A percentile compares a stretch with the other conserved stretches of the same genome.
phyloP scores from a whole-genome alignment of 106 monocot species.

The Dioscorea alata region DNA sequence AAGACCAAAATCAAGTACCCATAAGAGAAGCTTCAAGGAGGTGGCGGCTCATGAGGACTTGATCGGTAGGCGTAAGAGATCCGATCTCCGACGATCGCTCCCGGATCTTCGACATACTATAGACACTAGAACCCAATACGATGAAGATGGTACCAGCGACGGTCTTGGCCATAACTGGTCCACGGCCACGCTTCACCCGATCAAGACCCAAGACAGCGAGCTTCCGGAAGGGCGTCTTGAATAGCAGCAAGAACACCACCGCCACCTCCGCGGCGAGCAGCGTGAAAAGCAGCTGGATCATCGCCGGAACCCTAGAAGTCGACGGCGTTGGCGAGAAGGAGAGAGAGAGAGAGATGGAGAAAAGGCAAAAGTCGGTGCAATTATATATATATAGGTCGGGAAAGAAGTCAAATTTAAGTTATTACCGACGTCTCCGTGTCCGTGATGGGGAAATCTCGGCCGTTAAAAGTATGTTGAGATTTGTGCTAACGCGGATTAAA shows the following conservation, averaged over 20 bases:
- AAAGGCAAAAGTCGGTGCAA: too few species aligned
- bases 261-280: constrained; percentile 50
- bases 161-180: constrained; percentile 54
- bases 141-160: constrained; percentile 42
- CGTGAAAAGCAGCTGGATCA: constrained; percentile 66
- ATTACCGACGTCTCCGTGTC: too few species aligned
- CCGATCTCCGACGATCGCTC: constrained; percentile 34
- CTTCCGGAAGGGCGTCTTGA: constrained; percentile 47
- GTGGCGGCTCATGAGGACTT: constrained; percentile 77
- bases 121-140: constrained; percentile 45
- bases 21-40: constrained; percentile 81
- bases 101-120: constrained; percentile 66
- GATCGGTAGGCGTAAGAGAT: constrained; percentile 64
- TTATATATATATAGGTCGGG: too few species aligned
- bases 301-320: constrained; percentile 2
- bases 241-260: constrained; percentile 39
- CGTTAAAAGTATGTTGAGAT: too few species aligned
- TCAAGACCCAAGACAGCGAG: constrained; percentile 47
- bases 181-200: constrained; percentile 63
- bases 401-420: too few species aligned
- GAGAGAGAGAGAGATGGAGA: too few species aligned
- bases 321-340: too few species aligned
- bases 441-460: too few species aligned
- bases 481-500: too few species aligned
- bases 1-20: constrained; percentile 33